Evolutionary conservation across 257 asterid species (phyloP).

Genomic region (Dorcoceras hygrometricum): DNA sequence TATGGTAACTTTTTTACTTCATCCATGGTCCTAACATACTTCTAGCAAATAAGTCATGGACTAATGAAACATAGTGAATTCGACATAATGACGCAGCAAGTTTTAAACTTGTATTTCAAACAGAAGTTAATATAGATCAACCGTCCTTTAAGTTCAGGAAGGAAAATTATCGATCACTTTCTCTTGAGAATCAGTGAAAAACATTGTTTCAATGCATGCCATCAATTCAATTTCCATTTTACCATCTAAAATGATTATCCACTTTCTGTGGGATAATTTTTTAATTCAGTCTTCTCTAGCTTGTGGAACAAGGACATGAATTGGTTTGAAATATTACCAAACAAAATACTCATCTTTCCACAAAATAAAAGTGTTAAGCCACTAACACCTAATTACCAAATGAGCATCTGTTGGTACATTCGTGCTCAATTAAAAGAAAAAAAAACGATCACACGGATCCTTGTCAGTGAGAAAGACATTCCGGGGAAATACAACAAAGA

Average conservation of each 20-base stretch:
- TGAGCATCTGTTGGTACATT: neutral
- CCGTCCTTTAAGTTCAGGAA: constrained; percentile 10
- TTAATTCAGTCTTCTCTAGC: neutral
- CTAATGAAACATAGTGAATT: neutral
- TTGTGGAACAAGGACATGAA: neutral
- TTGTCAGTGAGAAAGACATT: neutral
- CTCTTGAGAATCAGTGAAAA: constrained; percentile 5
- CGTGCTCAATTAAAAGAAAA: neutral
- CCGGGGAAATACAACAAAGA: neutral
- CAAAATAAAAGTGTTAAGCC: neutral
- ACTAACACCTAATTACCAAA: neutral
- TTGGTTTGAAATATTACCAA: neutral
- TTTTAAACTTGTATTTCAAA: neutral
- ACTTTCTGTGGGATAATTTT: neutral
- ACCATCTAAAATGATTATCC: neutral
- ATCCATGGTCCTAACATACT: neutral
- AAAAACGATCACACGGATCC: neutral
- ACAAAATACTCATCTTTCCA: neutral
- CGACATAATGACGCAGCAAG: constrained; percentile 4
- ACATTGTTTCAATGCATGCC: neutral
- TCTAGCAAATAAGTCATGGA: constrained; percentile 2
- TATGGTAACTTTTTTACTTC: neutral
- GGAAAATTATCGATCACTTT: neutral
- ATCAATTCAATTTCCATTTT: neutral
- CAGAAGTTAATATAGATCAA: neutral